A percentile compares a stretch with the other conserved stretches of the same genome.
phyloP scores from a whole-genome alignment of 2,329 filamentous ascomycete genomes.

The Pyricularia grisea region DNA sequence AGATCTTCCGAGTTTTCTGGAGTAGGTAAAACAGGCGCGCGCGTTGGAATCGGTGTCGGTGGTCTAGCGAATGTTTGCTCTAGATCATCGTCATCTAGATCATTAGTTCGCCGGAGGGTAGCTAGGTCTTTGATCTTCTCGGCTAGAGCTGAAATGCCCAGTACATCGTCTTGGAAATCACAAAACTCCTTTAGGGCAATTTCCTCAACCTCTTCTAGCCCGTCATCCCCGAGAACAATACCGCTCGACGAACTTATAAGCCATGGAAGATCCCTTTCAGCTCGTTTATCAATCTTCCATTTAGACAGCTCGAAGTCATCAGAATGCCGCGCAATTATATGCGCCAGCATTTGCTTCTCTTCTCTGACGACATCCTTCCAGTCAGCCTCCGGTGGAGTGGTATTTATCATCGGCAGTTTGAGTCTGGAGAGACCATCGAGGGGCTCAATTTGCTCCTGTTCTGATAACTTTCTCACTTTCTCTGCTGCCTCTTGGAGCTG shows the following conservation, averaged over 20 bases:
- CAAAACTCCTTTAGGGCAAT: not conserved
- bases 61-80: not conserved
- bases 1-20: not conserved
- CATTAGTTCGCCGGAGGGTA: not conserved
- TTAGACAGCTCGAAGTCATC: not conserved
- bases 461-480: not conserved
- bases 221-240: not conserved
- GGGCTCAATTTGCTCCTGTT: conserved; percentile 5
- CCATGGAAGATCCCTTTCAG: conserved; percentile 3
- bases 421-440: not conserved
- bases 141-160: not conserved
- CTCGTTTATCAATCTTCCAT: conserved; percentile 1
- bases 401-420: not conserved
- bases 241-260: not conserved
- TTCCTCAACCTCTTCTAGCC: not conserved
- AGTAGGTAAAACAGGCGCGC: not conserved
- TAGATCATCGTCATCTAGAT: not conserved
- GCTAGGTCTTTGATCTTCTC: not conserved
- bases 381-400: not conserved
- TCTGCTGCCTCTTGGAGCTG: conserved; percentile 1
- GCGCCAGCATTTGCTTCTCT: not conserved
- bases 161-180: not conserved
- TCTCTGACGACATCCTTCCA: not conserved
- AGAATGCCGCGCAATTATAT: not conserved
- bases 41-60: not conserved